Evolutionary conservation across 805 yeast genomes (phyloP).

Genomic region (Ogataea polymorpha): DNA sequence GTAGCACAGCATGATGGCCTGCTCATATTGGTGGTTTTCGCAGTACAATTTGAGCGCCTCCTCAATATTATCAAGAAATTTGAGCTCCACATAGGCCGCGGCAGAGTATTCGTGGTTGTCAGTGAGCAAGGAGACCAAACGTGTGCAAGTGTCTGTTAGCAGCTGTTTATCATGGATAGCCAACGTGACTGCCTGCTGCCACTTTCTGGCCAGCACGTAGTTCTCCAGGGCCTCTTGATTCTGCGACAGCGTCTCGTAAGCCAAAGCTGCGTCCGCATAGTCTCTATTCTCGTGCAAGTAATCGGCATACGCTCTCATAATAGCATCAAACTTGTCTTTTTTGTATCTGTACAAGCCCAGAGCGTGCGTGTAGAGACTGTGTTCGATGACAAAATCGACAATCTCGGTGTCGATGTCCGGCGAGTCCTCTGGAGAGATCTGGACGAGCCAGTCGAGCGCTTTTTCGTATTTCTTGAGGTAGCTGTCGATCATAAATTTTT

Average conservation of each 20-base stretch:
- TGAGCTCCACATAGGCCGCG: slow-evolving; percentile 73
- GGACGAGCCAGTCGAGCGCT: slow-evolving; percentile 66
- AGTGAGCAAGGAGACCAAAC: slow-evolving; percentile 55
- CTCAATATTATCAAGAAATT: slow-evolving; percentile 57
- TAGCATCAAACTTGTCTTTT: slow-evolving; percentile 46
- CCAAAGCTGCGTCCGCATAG: slow-evolving; percentile 73
- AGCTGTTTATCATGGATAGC: slow-evolving; percentile 42
- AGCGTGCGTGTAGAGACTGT: slow-evolving; percentile 69
- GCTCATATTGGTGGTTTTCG: slow-evolving; percentile 69
- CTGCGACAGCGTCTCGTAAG: slow-evolving; percentile 66
- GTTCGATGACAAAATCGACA: slow-evolving; percentile 63
- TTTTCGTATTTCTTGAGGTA: slow-evolving; percentile 61
- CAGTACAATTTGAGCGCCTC: slow-evolving; percentile 69
- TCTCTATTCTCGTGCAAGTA: slow-evolving; percentile 52
- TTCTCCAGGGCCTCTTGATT: slow-evolving; percentile 62
- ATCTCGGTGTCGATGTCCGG: slow-evolving; percentile 51
- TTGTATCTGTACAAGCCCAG: slow-evolving; percentile 60
- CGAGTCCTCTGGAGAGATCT: slow-evolving; percentile 37
- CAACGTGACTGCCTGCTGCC: slow-evolving; percentile 81
- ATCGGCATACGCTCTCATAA: slow-evolving; percentile 62
- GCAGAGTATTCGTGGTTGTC: slow-evolving; percentile 73
- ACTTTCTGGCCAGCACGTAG: slow-evolving; percentile 65
- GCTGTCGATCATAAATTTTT: slow-evolving; percentile 76
- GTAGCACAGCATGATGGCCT: slow-evolving; percentile 66
- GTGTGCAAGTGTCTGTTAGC: slow-evolving; percentile 48